Evolutionary conservation across 78 protist genomes (phyloP), one percentile per base, ranked within the genome.

Genomic region (Dictyostelium discoideum): DNA sequence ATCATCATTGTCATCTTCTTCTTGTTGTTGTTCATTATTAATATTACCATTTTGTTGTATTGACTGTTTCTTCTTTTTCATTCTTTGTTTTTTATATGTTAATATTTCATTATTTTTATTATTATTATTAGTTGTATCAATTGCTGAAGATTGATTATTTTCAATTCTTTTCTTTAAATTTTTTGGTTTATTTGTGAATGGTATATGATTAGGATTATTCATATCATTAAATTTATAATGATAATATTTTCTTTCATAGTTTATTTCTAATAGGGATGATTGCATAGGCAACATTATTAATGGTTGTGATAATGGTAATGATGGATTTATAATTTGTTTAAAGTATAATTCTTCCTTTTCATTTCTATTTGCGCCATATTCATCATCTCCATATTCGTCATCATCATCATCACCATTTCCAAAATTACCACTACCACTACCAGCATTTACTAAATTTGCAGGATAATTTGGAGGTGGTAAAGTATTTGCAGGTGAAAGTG

Each of bases 201-300:
- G 77, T 3, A 67, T 11, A 73, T 90, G 95, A 69, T 80, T 60
- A 26, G 95, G 95, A 46, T 90, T 63, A 37, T 82, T 80, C 95
- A 90, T 90, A 54, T 80, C 88, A 24, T 69, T 46, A 48, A 90
- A 80, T 69, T 82, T 80, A 13, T 90, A 90, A 16, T 90, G 95
- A 72, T 90, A 90, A 57, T 18, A 48, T 82, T 82, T 90, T 29
- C 84, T 63, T 22, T 82, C 72, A 50, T 81, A 90, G 37, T 90
- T 90, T 4, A n/a, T 39, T 72, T 90, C 84, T 8, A 90, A 73
- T 5, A 90, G 20, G 7, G 84, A 32, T 44, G 84, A 20, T 42
- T 79, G 54, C 11, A 44, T 67, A 48, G 63, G 72, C 54, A 29
- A 42, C 26, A 16, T 86, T 37, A 54, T 44, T 78, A 40, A 65